phyloP scores from a whole-genome alignment of 225 moss, liverwort and hornwort species.

The Bryum argenteum region DNA sequence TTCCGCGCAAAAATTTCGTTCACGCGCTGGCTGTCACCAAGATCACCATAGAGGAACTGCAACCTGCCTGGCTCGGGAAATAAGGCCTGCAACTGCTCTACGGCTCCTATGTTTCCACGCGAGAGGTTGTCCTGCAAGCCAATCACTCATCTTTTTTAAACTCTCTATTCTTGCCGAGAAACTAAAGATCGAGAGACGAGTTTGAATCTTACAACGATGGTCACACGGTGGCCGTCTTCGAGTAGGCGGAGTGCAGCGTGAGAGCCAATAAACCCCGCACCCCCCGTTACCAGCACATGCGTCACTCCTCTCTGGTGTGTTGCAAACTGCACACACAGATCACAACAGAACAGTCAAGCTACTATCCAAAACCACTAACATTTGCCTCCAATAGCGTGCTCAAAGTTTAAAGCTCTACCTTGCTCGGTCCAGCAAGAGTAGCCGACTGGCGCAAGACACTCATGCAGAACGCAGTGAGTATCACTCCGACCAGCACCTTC shows the following conservation, averaged over 20 bases:
- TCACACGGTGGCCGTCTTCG: conserved; percentile 79
- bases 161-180: background rate
- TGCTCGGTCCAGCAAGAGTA: conserved; percentile 51
- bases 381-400: background rate
- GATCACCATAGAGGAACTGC: conserved; percentile 82
- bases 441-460: conserved; percentile 71
- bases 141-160: background rate
- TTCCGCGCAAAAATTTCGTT: conserved; percentile 78
- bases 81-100: conserved; percentile 68
- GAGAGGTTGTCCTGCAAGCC: conserved; percentile 83
- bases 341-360: conserved; percentile 23
- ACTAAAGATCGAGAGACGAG: conserved; percentile 4
- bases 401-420: conserved; percentile 33
- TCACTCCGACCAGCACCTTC: conserved; percentile 68
- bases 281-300: conserved; percentile 96
- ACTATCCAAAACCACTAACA: background rate
- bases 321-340: conserved; percentile 63
- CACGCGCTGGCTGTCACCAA: conserved; percentile 80
- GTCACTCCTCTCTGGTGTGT: conserved; percentile 69
- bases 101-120: conserved; percentile 87
- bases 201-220: conserved; percentile 65
- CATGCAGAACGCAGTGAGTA: conserved; percentile 81
- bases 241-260: conserved; percentile 88
- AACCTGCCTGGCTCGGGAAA: conserved; percentile 73
- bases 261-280: conserved; percentile 95